Evolutionary conservation across 352 stramenopile genomes (phyloP).

Genomic region (Phytophthora agathidicida): DNA sequence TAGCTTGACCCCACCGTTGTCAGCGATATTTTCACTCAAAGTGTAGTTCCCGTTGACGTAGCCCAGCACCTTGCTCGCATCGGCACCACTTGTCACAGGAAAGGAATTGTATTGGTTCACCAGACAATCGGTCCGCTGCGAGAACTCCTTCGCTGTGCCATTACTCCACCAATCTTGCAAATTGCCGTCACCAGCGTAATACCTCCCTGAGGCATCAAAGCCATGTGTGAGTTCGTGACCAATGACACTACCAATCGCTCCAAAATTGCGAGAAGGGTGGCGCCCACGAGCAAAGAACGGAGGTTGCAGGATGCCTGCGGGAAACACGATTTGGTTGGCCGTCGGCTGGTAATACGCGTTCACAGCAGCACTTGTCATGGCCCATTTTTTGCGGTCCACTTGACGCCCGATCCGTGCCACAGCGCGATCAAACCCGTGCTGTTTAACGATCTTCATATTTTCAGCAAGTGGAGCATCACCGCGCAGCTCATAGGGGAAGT

Average conservation of each 20-base stretch:
- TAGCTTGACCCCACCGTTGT: constrained; percentile 83
- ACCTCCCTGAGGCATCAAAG: constrained; percentile 93
- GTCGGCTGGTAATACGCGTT: constrained; percentile 90
- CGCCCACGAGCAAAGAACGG: constrained; percentile 91
- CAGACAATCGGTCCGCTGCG: constrained; percentile 59
- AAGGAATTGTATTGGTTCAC: constrained; percentile 69
- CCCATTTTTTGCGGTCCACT: constrained; percentile 80
- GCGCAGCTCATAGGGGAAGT: constrained; percentile 64
- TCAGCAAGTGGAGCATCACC: constrained; percentile 39
- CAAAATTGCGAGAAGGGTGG: constrained; percentile 93
- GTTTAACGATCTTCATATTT: constrained; percentile 57
- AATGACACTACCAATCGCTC: constrained; percentile 93
- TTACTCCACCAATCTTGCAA: constrained; percentile 94
- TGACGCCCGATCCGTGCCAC: constrained; percentile 41
- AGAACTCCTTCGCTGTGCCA: constrained; percentile 81
- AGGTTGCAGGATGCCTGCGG: constrained; percentile 94
- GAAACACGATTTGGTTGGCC: constrained; percentile 95
- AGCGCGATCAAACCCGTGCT: constrained; percentile 51
- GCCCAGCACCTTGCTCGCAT: constrained; percentile 53
- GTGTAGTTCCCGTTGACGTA: constrained; percentile 84
- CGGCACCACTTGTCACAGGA: constrained; percentile 42
- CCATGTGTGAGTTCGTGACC: constrained; percentile 97
- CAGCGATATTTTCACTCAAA: constrained; percentile 83
- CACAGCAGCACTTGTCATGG: constrained; percentile 93
- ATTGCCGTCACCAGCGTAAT: constrained; percentile 90